These are phyloP conservation scores for Mallotus nudiflorus DNA, from an alignment of 345 rosid species.

Conservation along the genomic window DNA sequence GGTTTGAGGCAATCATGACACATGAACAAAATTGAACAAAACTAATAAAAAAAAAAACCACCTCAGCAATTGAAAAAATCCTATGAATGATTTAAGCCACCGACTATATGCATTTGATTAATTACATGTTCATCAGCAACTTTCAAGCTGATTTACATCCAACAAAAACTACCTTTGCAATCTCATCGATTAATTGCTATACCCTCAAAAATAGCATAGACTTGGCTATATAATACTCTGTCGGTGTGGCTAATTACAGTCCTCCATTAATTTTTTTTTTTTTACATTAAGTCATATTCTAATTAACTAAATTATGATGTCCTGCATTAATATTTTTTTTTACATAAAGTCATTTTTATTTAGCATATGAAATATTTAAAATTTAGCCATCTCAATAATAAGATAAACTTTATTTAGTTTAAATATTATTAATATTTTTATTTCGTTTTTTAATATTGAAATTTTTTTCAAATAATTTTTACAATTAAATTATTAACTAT, in stretches of 20 bases:
- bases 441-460: too few species aligned
- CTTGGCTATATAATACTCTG: not conserved
- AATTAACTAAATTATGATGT: too few species aligned
- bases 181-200: not conserved
- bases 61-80: not conserved
- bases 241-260: too few species aligned
- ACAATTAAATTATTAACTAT: too few species aligned
- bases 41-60: not conserved
- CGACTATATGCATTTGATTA: not conserved
- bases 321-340: too few species aligned
- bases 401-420: not conserved
- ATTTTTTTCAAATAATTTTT: too few species aligned
- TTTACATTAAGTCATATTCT: too few species aligned
- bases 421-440: too few species aligned
- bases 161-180: not conserved
- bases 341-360: too few species aligned
- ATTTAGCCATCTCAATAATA: not conserved
- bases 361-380: not conserved
- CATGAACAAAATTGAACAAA: not conserved
- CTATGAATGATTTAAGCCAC: conserved; percentile 2
- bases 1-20: not conserved
- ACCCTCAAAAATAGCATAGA: not conserved
- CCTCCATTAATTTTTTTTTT: too few species aligned
- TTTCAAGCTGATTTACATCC: not conserved
- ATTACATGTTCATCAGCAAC: not conserved